phyloP scores from a whole-genome alignment of 2,329 filamentous ascomycete species.

The Nemania abortiva region DNA sequence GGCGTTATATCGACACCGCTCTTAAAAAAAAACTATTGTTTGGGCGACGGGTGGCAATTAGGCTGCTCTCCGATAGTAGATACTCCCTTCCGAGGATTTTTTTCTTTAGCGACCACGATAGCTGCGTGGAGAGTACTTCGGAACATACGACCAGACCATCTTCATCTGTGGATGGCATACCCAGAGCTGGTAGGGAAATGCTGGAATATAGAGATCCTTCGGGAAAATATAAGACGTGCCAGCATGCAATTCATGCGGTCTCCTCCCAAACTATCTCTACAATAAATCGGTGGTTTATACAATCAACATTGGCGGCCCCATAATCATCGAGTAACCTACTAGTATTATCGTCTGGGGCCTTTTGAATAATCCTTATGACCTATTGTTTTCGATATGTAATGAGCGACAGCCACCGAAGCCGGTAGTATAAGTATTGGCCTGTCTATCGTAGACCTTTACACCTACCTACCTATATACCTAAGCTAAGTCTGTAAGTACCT shows the following conservation, averaged over 20 bases:
- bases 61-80: background rate
- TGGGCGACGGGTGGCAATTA: background rate
- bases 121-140: background rate
- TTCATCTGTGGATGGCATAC: background rate
- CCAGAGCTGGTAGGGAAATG: background rate
- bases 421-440: background rate
- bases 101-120: background rate
- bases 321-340: background rate
- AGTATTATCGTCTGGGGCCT: background rate
- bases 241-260: background rate
- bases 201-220: background rate
- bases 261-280: background rate
- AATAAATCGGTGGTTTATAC: no score
- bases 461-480: background rate
- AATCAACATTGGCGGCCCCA: background rate
- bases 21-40: background rate
- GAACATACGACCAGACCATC: background rate
- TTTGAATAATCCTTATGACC: background rate
- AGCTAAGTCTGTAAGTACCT: background rate
- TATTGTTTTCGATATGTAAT: background rate
- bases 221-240: background rate
- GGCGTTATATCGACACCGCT: background rate
- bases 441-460: no score
- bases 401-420: background rate
- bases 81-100: no score